phyloP scores from a whole-genome alignment of 2,329 filamentous ascomycete species.

The Fusarium staphyleae region DNA sequence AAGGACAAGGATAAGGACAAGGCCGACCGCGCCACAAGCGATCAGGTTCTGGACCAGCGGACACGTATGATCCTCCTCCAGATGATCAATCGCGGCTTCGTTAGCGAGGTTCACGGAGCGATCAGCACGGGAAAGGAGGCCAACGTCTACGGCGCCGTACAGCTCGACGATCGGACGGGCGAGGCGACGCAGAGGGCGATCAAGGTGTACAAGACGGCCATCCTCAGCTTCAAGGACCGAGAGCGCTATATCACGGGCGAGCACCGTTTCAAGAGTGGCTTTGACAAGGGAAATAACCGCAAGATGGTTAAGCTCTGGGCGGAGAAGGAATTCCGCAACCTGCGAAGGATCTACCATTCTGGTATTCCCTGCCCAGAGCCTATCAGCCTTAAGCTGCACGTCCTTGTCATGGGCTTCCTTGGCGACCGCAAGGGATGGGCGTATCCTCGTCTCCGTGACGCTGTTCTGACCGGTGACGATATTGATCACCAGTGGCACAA shows the following conservation, averaged over 20 bases:
- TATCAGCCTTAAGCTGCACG: constrained; percentile 87
- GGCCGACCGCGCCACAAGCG: constrained; percentile 89
- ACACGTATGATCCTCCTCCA: constrained; percentile 96
- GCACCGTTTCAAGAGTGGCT: constrained; percentile 87
- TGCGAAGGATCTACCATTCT: constrained; percentile 81
- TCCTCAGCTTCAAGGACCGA: constrained; percentile 96
- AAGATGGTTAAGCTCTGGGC: constrained; percentile 99
- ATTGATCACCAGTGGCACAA: constrained; percentile 75
- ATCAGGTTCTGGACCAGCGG: constrained; percentile 91
- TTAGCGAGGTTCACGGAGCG: constrained; percentile 93
- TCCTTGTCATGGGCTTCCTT: constrained; percentile 93
- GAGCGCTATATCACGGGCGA: constrained; percentile 96
- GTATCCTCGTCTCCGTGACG: constrained; percentile 87
- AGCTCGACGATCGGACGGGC: constrained; percentile 61
- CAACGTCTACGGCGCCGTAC: constrained; percentile 93
- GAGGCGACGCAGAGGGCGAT: constrained; percentile 79
- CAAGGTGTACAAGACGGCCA: constrained; percentile 99
- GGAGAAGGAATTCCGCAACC: constrained; percentile 96
- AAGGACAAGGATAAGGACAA: constrained; percentile 83
- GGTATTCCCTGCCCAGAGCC: constrained; percentile 93
- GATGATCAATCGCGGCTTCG: constrained; percentile 90
- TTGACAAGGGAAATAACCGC: constrained; percentile 92
- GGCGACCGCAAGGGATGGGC: constrained; percentile 87
- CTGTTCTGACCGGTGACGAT: constrained; percentile 73
- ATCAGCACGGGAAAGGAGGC: constrained; percentile 97